Evolutionary conservation across 1,284 basidiomycete species (phyloP).

Genomic region (Ganoderma meredithae): DNA sequence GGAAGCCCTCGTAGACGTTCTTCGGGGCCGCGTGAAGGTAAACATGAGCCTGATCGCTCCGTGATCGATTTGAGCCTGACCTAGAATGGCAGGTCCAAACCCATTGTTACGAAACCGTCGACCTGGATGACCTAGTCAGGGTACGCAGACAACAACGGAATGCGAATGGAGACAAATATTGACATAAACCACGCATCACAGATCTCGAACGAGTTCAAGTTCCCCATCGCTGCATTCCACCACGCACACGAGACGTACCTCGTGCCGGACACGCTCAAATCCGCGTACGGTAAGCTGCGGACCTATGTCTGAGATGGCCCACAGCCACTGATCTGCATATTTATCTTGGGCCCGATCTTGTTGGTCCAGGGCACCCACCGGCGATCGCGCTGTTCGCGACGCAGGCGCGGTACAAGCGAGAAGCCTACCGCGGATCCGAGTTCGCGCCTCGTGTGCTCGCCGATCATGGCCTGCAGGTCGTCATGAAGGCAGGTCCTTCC

Average conservation of each 20-base stretch:
- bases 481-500: slow-evolving; percentile 68
- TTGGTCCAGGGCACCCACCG: not conserved
- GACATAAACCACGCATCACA: slow-evolving; percentile 34
- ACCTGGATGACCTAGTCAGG: slow-evolving; percentile 63
- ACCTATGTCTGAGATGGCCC: slow-evolving; percentile 74
- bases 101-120: slow-evolving; percentile 63
- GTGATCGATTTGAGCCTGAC: not conserved
- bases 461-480: slow-evolving; percentile 77
- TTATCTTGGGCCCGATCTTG: not conserved
- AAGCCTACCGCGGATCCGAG: slow-evolving; percentile 77
- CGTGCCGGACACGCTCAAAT: slow-evolving; percentile 82
- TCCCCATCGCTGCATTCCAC: slow-evolving; percentile 85
- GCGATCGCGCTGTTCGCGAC: too few relatives aligned
- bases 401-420: slow-evolving; percentile 66
- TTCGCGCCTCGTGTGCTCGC: slow-evolving; percentile 85
- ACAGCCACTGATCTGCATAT: slow-evolving; percentile 13
- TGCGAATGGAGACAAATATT: not conserved
- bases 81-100: slow-evolving; percentile 64
- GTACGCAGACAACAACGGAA: slow-evolving; percentile 43
- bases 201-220: slow-evolving; percentile 83
- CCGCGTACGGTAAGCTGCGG: slow-evolving; percentile 57
- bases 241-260: slow-evolving; percentile 90
- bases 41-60: not conserved
- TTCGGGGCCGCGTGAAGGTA: slow-evolving; percentile 83
- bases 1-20: slow-evolving; percentile 88